Percentiles rank a stretch among this genome's conserved stretches.
Evolutionary conservation across 2,329 filamentous ascomycete species (phyloP).

Genomic region (Helminthosporium solani): DNA sequence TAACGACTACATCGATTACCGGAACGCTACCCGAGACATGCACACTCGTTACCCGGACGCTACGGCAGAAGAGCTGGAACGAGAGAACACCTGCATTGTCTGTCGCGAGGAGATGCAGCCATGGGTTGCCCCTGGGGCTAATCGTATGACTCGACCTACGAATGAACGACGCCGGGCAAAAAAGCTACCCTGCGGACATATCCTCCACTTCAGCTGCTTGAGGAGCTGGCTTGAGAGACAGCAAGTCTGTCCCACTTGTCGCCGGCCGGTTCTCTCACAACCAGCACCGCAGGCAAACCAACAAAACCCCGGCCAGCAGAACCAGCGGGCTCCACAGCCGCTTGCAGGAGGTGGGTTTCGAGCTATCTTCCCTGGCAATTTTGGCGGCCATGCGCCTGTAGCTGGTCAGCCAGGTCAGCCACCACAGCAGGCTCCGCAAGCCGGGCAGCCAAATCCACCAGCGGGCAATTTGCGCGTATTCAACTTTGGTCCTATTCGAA

Average conservation of each 20-base stretch:
- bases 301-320: slow-evolving; percentile 24
- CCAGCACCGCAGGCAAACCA: slow-evolving; percentile 29
- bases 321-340: slow-evolving; percentile 20
- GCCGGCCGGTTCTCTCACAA: slow-evolving; percentile 69
- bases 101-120: slow-evolving; percentile 93
- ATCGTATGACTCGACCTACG: slow-evolving; percentile 47
- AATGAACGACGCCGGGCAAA: slow-evolving; percentile 87
- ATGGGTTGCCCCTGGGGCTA: slow-evolving; percentile 60
- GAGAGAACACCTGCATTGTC: slow-evolving; percentile 95
- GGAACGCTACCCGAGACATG: slow-evolving; percentile 91
- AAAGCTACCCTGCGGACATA: slow-evolving; percentile 94
- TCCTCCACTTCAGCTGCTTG: slow-evolving; percentile 89
- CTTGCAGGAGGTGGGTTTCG: slow-evolving; percentile 18
- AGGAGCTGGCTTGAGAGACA: slow-evolving; percentile 97
- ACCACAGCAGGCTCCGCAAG: slow-evolving; percentile 18
- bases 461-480: slow-evolving; percentile 39
- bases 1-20: slow-evolving; percentile 84
- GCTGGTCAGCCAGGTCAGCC: slow-evolving; percentile 20
- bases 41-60: slow-evolving; percentile 87
- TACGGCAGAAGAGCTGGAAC: slow-evolving; percentile 76
- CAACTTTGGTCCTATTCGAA: slow-evolving; percentile 39
- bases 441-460: slow-evolving; percentile 22
- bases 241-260: slow-evolving; percentile 94
- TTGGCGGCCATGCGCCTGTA: slow-evolving; percentile 19
- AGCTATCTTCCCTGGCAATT: slow-evolving; percentile 22